Evolutionary conservation across 768 basidiomycete species (phyloP), one percentile per base, ranked within the genome.

Genomic region (Rhodotorula kratochvilovae): DNA sequence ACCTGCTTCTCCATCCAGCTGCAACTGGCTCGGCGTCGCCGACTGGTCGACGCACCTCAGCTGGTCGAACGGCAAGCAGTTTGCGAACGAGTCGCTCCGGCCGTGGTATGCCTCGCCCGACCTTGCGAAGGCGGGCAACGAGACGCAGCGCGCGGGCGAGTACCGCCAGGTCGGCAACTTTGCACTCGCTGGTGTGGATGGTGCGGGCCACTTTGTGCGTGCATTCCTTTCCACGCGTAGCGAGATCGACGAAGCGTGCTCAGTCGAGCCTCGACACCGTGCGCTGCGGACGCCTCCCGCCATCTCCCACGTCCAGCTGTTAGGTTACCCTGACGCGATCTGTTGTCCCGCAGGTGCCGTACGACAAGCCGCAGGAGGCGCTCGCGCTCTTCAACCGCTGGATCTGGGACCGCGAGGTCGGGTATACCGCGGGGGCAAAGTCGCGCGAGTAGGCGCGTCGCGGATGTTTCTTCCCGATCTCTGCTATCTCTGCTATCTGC

Each of bases 181-280:
- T 21, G 76, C 77, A 15, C 77, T 78, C n/a, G 76, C 77, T 1
- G 69, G 67, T 5, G 74, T 78, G 23, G 76, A 73, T n/a, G 70
- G 64, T 3, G 62, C 68, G 25, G 72, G 71, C 0, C 73, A 76
- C 33, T 78, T 78, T 46, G 69, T 77, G 54, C 19, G 43, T 54
- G 21, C 43, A 15, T 53, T 16, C 56, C 21, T 48, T 27, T 29
- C 5, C 50, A 35, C 7, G 5, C 21, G n/a, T 12, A 12, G 46
- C 15, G 15, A 6, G 35, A 10, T 2, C 4, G 19, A 43, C 15
- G 23, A n/a, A 23, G 2, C 25, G 21, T 33, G n/a, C n/a, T n/a
- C n/a, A n/a, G n/a, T n/a, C n/a, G n/a, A n/a, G n/a, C n/a, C n/a
- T n/a, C n/a, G n/a, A n/a, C n/a, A n/a, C n/a, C n/a, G n/a, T n/a